phyloP scores from a whole-genome alignment of 305 asterid species.

The Plantago lanceolata region DNA sequence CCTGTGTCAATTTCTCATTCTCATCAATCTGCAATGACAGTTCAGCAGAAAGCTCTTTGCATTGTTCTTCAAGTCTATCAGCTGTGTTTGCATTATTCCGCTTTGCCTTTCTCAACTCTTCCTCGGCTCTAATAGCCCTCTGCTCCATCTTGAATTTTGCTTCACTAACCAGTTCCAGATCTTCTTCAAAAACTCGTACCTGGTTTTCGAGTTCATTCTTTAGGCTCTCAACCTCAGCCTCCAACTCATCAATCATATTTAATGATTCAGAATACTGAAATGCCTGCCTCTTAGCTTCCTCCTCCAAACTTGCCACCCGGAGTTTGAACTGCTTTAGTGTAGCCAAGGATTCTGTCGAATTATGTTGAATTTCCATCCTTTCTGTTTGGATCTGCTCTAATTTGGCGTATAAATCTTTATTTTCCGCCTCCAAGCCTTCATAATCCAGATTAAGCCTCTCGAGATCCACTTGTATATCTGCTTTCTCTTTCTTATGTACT shows the following conservation, averaged over 20 bases:
- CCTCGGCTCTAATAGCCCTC: conserved; percentile 77
- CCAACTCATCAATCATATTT: conserved; percentile 49
- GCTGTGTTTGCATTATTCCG: conserved; percentile 43
- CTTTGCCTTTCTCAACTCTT: conserved; percentile 55
- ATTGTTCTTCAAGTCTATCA: conserved; percentile 63
- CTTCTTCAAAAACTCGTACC: conserved; percentile 50
- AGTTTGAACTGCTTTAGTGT: conserved; percentile 47
- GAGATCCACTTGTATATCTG: conserved; percentile 41
- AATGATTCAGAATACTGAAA: conserved; percentile 46
- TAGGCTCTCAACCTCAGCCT: conserved; percentile 52
- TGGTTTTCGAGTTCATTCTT: conserved; percentile 65
- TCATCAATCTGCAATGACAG: conserved; percentile 55
- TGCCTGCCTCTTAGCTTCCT: conserved; percentile 41
- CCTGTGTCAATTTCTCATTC: conserved; percentile 49
- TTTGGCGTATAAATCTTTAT: conserved; percentile 39
- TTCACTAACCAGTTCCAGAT: conserved; percentile 44
- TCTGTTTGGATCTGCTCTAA: conserved; percentile 48
- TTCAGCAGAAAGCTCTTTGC: conserved; percentile 55
- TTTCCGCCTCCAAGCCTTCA: conserved; percentile 46
- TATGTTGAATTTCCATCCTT: conserved; percentile 44
- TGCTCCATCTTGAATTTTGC: conserved; percentile 64
- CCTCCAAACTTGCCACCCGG: conserved; percentile 52
- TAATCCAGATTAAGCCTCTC: conserved; percentile 49
- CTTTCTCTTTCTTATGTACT: conserved; percentile 52
- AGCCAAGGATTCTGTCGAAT: conserved; percentile 45